Evolutionary conservation across 192 early-diverging fungal species (phyloP).

Genomic region (Chytriomyces confervae): DNA sequence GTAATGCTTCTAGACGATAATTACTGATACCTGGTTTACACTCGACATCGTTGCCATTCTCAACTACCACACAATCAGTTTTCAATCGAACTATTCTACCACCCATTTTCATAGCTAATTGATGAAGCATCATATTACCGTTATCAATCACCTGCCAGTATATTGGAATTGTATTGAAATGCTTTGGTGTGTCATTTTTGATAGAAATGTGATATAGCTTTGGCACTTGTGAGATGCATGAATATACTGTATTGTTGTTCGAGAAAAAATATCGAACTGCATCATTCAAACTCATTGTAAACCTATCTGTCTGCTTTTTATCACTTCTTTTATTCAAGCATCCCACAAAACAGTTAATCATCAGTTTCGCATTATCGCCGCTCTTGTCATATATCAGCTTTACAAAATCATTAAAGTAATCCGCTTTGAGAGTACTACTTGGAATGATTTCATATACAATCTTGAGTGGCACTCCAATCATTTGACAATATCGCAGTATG

Average conservation of each 20-base stretch:
- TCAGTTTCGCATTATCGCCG: not conserved
- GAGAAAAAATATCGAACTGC: not conserved
- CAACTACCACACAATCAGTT: constrained; percentile 9
- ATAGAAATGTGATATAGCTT: constrained; percentile 1
- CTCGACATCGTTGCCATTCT: not conserved
- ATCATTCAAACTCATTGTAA: not conserved
- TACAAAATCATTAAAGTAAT: too few species aligned
- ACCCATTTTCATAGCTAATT: not conserved
- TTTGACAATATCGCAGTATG: too few species aligned
- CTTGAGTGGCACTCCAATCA: not conserved
- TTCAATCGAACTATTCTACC: constrained; percentile 4
- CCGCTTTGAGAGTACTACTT: too few species aligned
- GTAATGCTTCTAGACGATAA: not conserved
- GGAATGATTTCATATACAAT: too few species aligned
- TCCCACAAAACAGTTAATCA: not conserved
- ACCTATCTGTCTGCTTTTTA: not conserved
- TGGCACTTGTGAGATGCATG: not conserved
- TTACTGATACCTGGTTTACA: not conserved
- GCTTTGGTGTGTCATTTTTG: constrained; percentile 4
- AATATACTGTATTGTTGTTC: not conserved
- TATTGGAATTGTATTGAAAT: constrained; percentile 7
- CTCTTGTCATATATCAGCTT: too few species aligned
- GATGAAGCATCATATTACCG: not conserved
- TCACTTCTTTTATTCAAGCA: not conserved
- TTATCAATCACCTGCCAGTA: not conserved